Evolutionary conservation across 257 asterid genomes (phyloP).

Genomic region (Euphrasia confusa): DNA sequence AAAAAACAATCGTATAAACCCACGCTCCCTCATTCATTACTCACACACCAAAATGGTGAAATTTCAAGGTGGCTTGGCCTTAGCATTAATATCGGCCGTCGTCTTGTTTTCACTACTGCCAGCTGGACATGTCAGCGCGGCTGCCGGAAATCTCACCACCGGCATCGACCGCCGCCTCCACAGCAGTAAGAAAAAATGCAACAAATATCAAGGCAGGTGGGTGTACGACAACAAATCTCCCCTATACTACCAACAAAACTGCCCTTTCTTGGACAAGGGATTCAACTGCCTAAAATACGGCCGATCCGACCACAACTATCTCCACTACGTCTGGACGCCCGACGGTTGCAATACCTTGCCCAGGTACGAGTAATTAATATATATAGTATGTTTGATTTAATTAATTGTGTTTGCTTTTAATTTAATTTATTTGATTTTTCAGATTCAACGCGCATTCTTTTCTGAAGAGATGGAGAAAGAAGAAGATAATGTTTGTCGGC

Average conservation of each 20-base stretch:
- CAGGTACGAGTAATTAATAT: constrained; percentile 32
- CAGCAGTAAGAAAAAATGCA: constrained; percentile 29
- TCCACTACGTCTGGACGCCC: constrained; percentile 61
- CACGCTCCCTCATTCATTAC: too few relatives aligned
- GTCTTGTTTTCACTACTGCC: too few relatives aligned
- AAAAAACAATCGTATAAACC: not conserved
- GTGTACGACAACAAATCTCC: constrained; percentile 28
- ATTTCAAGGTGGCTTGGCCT: too few relatives aligned
- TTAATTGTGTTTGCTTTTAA: not conserved
- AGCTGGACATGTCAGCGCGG: not conserved
- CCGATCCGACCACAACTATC: constrained; percentile 58
- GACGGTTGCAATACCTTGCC: constrained; percentile 48
- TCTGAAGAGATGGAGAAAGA: constrained; percentile 54
- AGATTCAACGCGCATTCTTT: constrained; percentile 62
- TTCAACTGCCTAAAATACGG: constrained; percentile 62
- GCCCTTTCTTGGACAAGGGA: constrained; percentile 68
- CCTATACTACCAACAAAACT: constrained; percentile 42
- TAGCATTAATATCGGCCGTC: too few relatives aligned
- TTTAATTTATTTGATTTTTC: constrained; percentile 2
- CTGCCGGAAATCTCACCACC: not conserved
- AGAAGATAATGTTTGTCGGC: constrained; percentile 78
- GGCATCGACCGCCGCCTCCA: not conserved
- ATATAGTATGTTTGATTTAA: not conserved
- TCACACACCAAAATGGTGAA: too few relatives aligned
- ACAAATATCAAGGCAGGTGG: constrained; percentile 64